Base-by-base conservation (phyloP, 345 rosid species). In the Eucalyptus brandiana region DNA sequence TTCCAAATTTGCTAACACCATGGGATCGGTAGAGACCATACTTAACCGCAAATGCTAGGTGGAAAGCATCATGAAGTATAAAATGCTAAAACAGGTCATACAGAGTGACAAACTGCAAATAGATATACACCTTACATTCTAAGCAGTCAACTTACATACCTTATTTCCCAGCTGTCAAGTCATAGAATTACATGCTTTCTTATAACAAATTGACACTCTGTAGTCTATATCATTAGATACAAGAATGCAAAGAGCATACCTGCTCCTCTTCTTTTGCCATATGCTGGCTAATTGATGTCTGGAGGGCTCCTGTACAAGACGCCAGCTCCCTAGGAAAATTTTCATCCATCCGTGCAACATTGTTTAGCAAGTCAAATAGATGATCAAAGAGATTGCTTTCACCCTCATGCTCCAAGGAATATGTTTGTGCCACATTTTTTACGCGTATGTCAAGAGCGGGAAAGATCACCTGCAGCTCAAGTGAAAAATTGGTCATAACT, bases 211-310 rank as follows among this genome's bases (percentile, higher is more conserved):
- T 23, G 83, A 76, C 13, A 17, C 24, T 40, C 83, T 40, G 83
- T 10, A 88, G 37, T 86, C 37, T 87, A 80, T 6, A 60, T 40
- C 62, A 87, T 23, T n/a, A 85, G 45, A 56, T 65, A 76, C 14
- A 69, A 76, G 47, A 21, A 76, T 40, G 83, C 83, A 72, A 65
- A 72, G 86, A 86, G 34, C 26, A 86, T 88, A 95, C 97, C 96
- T 95, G 96, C 90, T 94, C 94, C 93, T 94, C 95, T 93, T 95
- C 97, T 92, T 95, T 95, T 49, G 95, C 94, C 94, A 95, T 87
- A 90, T 95, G 97, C 93, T 95, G 96, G 92, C 91, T 92, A 87
- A 95, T 89, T 88, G 97, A 94, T 85, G 95, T 95, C 90, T 89
- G 94, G 88, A 95, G 94, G 72, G 95, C 95, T 89, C 95, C 93